phyloP scores from a whole-genome alignment of 2,329 filamentous ascomycete genomes.

The Penicillium sumatraense region DNA sequence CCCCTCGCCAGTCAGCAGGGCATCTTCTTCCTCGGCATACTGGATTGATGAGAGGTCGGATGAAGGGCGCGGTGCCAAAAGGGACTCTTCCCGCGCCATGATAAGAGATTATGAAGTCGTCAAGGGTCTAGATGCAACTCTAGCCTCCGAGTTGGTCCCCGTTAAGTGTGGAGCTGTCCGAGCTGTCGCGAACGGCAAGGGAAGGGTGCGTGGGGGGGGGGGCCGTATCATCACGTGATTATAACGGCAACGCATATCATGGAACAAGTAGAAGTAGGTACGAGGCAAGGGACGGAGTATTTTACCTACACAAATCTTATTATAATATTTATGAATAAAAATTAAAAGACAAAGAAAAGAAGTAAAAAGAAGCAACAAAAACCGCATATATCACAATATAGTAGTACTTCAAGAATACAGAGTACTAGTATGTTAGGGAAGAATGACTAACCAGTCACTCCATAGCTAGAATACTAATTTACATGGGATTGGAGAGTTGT shows the following conservation, averaged over 20 bases:
- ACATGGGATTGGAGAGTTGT: not conserved
- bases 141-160: slow-evolving; percentile 4
- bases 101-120: slow-evolving; percentile 1
- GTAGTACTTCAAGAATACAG: too few species aligned
- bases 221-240: slow-evolving; percentile 11
- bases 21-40: slow-evolving; percentile 65
- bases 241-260: too few species aligned
- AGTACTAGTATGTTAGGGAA: too few species aligned
- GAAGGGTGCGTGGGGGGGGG: not conserved
- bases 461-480: not conserved
- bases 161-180: slow-evolving; percentile 3
- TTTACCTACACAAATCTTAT: too few species aligned
- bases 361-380: too few species aligned
- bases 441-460: too few species aligned
- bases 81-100: slow-evolving; percentile 54
- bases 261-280: too few species aligned
- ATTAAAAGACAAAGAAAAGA: too few species aligned
- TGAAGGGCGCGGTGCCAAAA: slow-evolving; percentile 59
- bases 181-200: too few species aligned
- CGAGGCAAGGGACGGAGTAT: too few species aligned
- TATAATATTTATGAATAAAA: too few species aligned
- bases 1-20: slow-evolving; percentile 63
- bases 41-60: slow-evolving; percentile 61
- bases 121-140: slow-evolving; percentile 1
- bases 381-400: too few species aligned